Base-by-base conservation (phyloP, 257 asterid genomes). In the Parsonsia alboflavescens region DNA sequence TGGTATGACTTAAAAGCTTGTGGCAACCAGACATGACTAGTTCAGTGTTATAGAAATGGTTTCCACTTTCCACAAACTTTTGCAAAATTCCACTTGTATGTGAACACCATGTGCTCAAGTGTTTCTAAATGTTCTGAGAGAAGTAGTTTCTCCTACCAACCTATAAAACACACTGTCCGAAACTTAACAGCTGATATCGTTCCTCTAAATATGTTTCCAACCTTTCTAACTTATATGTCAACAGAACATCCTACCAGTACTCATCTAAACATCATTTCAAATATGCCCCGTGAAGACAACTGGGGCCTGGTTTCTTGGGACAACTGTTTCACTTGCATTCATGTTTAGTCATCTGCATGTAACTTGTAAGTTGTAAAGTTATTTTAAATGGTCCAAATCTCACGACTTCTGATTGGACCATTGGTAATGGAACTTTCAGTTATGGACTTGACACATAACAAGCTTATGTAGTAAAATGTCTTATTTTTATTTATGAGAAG, bases 361-460 rank as follows among this genome's bases (percentile, higher is more conserved):
- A 5, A 52, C 58, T 52, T 16, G 30, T 52, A 5, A 52, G 22
- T 52, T 16, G 30, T 22, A 39, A 13, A 30, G n/a, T 24, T 52
- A 49, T 30, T 22, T 70, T 78, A 57, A 53, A 24, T 61, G 73
- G 50, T 80, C 59, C 17, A 10, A 26, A 13, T 10, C 3, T 26
- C 21, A 26, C 1, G 10, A 8, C 39, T 24, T 58, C 7, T 58
- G 19, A 58, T 33, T 33, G 39, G 39, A 33, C 39, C 39, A 21
- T 4, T 21, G 28, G 22, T 70, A 19, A 2, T 10, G 2, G 12
- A 45, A 48, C 24, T 28, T 61, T 22, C 6, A 59, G 49, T 46
- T 61, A 17, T n/a, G 16, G 58, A 41, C 53, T 59, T 61, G 46
- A 0, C 6, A 24, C 28, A 24, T 26, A 10, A 10, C 17, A 57